A percentile compares a stretch with the other conserved stretches of the same genome.
Evolutionary conservation across 148 eudicot species (phyloP).

Genomic region (Persicaria tinctoria): DNA sequence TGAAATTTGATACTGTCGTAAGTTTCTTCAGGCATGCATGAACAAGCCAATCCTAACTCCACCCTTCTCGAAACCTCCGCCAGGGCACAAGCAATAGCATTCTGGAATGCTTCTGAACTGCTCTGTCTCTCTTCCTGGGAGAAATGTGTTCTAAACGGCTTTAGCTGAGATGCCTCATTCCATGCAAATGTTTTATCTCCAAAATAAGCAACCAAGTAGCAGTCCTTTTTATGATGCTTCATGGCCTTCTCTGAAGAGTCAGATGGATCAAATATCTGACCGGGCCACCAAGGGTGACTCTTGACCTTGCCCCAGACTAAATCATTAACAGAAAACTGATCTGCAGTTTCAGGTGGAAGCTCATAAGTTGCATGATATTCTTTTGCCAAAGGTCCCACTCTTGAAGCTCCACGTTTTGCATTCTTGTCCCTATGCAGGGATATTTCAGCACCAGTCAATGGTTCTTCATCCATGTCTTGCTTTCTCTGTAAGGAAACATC

Average conservation of each 20-base stretch:
- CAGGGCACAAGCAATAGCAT: slow-evolving; percentile 73
- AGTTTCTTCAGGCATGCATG: slow-evolving; percentile 54
- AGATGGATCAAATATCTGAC: slow-evolving; percentile 72
- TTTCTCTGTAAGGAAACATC: neutral
- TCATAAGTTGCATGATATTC: slow-evolving; percentile 38
- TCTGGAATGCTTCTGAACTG: slow-evolving; percentile 62
- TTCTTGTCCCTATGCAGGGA: slow-evolving; percentile 22
- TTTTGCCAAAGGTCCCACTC: slow-evolving; percentile 22
- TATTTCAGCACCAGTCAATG: slow-evolving; percentile 19
- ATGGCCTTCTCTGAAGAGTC: slow-evolving; percentile 89
- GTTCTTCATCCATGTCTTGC: slow-evolving; percentile 17
- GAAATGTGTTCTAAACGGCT: slow-evolving; percentile 67
- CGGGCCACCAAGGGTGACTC: slow-evolving; percentile 99
- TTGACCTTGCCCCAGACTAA: slow-evolving; percentile 92
- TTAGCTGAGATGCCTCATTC: slow-evolving; percentile 66
- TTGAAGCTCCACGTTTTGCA: slow-evolving; percentile 19
- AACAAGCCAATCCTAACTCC: slow-evolving; percentile 73
- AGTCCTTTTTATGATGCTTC: slow-evolving; percentile 62
- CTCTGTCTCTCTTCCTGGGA: slow-evolving; percentile 71
- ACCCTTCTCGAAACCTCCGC: slow-evolving; percentile 76
- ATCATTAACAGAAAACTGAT: slow-evolving; percentile 50
- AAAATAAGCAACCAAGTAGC: slow-evolving; percentile 86
- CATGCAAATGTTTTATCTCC: slow-evolving; percentile 89
- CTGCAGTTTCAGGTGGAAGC: slow-evolving; percentile 49
- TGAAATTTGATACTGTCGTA: slow-evolving; percentile 49